Percentiles rank a stretch among this genome's conserved stretches.
phyloP scores from a whole-genome alignment of 192 early-diverging fungal genomes.

The Backusella psychrophila region DNA sequence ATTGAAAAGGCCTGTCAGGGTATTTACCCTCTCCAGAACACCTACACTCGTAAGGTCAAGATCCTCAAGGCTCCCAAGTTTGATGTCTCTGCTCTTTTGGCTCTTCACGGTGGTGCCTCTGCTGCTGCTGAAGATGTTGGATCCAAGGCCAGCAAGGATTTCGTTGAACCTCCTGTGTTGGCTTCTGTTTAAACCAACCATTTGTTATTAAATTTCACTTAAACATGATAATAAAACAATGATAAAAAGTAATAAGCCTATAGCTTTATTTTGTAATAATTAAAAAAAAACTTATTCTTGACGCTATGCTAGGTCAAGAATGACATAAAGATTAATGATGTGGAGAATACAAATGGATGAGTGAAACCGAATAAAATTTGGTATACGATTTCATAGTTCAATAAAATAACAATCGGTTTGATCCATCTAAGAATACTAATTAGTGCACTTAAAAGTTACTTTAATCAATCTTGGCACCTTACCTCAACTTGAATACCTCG shows the following conservation, averaged over 20 bases:
- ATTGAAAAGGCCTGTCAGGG: conserved; percentile 96
- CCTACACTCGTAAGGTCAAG: conserved; percentile 97
- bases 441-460: too few species aligned
- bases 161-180: conserved; percentile 80
- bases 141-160: conserved; percentile 68
- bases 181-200: conserved; percentile 14
- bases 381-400: not conserved
- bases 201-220: conserved; percentile 6
- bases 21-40: conserved; percentile 99
- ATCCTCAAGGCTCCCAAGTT: conserved; percentile 97
- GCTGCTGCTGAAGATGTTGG: conserved; percentile 83
- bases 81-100: conserved; percentile 94
- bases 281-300: not conserved
- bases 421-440: not conserved
- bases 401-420: not conserved
- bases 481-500: not conserved
- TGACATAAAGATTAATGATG: not conserved
- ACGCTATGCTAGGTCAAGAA: not conserved
- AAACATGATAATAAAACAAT: conserved; percentile 7
- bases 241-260: not conserved
- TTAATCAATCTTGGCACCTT: not conserved
- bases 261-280: not conserved
- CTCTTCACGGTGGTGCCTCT: conserved; percentile 88
- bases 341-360: not conserved
- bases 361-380: conserved; percentile 1